Evolutionary conservation across 768 basidiomycete species (phyloP), one percentile per base, ranked within the genome.

Genomic region (Russula lepida): DNA sequence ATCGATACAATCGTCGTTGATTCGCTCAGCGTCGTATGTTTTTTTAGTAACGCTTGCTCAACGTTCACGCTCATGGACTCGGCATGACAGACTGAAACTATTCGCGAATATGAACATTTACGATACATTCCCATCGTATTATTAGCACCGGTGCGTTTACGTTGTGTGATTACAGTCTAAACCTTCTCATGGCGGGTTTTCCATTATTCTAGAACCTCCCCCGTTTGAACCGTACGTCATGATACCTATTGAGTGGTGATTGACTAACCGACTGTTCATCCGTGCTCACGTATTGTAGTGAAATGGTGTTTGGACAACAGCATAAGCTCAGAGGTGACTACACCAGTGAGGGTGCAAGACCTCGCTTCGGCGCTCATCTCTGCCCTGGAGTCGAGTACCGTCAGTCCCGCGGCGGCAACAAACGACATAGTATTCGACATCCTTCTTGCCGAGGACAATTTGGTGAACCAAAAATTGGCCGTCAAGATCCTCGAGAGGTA

Each of bases 271-370:
- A 37, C 35, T 17, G 15, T 37, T 37, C 15, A 37, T 37, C 17
- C 35, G 13, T 15, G 35, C 13, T 35, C 13, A 12, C 13, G 15
- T 17, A 37, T 15, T 17, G 35, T 37, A 37, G 35, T 97, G 69
- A 95, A 95, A 81, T 94, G 92, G 87, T 97, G 94, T 71, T 76
- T 95, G 56, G 94, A 97, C 74, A 94, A 95, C 74, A 93, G 93
- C 64, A 95, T 99, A 70, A 90, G 88, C 64, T 89, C 95, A 17
- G 93, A 97, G 70, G 85, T 95, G 67, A 97, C 93, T 1, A 92
- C 92, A 1, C 95, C 95, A 7, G 85, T 92, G 35, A 83, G 84
- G 12, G 81, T 88, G 2, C 89, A 92, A 71, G 95, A 98, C 68
- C 84, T 99, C 13, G 84, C 91, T 0, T 87, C 92, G 32, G 95